A percentile compares a stretch with the other conserved stretches of the same genome.
Evolutionary conservation across 2,329 filamentous ascomycete species (phyloP).

Genomic region (Venturia pyrina): DNA sequence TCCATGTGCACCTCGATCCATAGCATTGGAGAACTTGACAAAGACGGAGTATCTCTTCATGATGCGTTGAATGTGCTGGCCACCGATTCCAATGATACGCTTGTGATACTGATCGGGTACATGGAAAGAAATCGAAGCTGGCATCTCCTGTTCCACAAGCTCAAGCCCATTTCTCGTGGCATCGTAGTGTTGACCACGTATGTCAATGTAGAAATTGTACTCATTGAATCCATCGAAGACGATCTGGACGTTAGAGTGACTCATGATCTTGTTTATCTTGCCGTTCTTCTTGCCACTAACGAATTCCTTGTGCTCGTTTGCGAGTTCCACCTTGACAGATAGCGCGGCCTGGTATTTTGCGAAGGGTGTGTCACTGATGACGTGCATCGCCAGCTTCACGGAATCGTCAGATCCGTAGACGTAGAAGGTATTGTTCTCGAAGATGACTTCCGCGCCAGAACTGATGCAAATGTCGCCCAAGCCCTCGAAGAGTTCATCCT

Average conservation of each 20-base stretch:
- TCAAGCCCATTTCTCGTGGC: slow-evolving; percentile 87
- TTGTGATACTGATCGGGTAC: slow-evolving; percentile 99
- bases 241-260: slow-evolving; percentile 97
- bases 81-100: slow-evolving; percentile 96
- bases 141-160: slow-evolving; percentile 97
- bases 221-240: slow-evolving; percentile 99
- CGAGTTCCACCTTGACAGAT: slow-evolving; percentile 94
- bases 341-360: slow-evolving; percentile 70
- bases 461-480: slow-evolving; percentile 93
- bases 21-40: slow-evolving; percentile 98
- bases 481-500: slow-evolving; percentile 69
- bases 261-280: slow-evolving; percentile 99
- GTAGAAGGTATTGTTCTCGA: slow-evolving; percentile 87
- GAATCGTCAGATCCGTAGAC: slow-evolving; percentile 94
- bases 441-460: slow-evolving; percentile 87
- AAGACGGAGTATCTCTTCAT: slow-evolving; percentile 99
- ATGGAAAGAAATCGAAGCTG: slow-evolving; percentile 96
- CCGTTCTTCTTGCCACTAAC: slow-evolving; percentile 99
- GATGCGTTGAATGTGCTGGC: slow-evolving; percentile 96
- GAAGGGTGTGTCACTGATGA: slow-evolving; percentile 85
- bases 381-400: slow-evolving; percentile 88
- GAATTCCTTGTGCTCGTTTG: slow-evolving; percentile 99
- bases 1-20: slow-evolving; percentile 89
- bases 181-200: slow-evolving; percentile 84
- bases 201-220: slow-evolving; percentile 99